A percentile compares a stretch with the other conserved stretches of the same genome.
Conservation (phyloP, 139 green algal genomes). For the Chlorella sp. region DNA sequence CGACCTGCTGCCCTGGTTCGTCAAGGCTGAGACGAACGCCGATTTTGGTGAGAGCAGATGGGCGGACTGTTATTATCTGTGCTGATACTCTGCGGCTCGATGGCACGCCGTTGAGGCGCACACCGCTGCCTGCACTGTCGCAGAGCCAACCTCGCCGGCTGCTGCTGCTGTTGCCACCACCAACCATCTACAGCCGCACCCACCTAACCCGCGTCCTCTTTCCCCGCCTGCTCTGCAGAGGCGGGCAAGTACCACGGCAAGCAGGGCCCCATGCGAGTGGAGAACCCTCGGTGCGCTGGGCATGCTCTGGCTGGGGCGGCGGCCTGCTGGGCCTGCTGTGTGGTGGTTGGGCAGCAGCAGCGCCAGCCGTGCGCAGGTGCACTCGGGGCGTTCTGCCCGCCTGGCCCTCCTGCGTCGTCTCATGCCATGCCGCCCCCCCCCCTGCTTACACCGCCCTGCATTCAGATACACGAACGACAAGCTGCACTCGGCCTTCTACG, state of each 20-base stretch:
- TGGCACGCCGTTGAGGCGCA: no score
- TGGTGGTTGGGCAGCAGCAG: no score
- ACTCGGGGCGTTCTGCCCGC: no score
- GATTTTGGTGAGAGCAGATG: constrained; percentile 15
- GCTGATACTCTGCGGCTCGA: no score
- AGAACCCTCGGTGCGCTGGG: constrained; percentile 70
- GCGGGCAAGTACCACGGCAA: constrained; percentile 57
- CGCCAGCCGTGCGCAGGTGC: no score
- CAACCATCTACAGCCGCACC: no score
- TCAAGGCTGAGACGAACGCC: constrained; percentile 74
- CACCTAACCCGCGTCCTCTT: not conserved
- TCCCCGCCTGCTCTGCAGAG: not conserved
- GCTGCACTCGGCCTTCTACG: constrained; percentile 82
- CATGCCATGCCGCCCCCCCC: no score
- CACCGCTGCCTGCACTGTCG: not conserved
- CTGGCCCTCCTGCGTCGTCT: not conserved
- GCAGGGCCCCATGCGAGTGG: constrained; percentile 74
- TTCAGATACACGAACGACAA: constrained; percentile 37
- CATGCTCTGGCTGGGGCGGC: constrained; percentile 41
- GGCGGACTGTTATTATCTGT: no score
- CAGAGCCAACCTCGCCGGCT: not conserved
- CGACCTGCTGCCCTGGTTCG: constrained; percentile 87
- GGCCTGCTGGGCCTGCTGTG: no score
- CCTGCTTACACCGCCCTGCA: no score
- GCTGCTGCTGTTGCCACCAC: not conserved